Conservation (phyloP, 495 filamentous ascomycete species). For the Barbatosphaeria neglecta region DNA sequence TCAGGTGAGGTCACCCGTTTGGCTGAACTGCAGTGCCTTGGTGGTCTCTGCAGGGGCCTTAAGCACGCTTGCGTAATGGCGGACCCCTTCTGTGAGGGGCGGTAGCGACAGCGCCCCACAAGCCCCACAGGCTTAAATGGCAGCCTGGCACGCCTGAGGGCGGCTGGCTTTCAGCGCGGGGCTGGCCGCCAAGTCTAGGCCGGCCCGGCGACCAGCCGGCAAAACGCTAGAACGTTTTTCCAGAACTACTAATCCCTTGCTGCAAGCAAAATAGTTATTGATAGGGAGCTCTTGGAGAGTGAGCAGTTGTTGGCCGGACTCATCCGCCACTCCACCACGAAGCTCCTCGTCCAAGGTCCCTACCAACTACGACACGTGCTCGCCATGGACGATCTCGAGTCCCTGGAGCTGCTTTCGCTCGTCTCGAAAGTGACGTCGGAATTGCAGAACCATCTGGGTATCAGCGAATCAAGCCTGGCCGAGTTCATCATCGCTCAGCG, state of each 20-base stretch:
- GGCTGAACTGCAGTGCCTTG: not conserved
- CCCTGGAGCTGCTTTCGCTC: slow-evolving; percentile 82
- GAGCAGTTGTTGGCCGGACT: not conserved
- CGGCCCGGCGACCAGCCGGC: too few relatives aligned
- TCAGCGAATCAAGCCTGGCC: slow-evolving; percentile 86
- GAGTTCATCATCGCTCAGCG: slow-evolving; percentile 93
- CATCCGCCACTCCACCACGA: not conserved
- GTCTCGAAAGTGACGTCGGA: slow-evolving; percentile 92
- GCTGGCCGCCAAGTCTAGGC: too few relatives aligned
- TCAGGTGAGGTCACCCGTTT: not conserved
- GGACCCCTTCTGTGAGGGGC: not conserved
- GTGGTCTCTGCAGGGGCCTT: not conserved
- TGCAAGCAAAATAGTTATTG: too few relatives aligned
- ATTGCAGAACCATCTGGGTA: slow-evolving; percentile 84
- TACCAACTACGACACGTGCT: slow-evolving; percentile 1
- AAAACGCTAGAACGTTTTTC: too few relatives aligned
- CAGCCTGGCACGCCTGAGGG: not conserved
- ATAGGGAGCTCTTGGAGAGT: too few relatives aligned
- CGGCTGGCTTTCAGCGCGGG: too few relatives aligned
- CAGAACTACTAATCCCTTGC: too few relatives aligned
- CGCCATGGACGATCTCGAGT: slow-evolving; percentile 79
- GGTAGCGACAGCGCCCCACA: not conserved
- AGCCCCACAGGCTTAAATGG: too few relatives aligned
- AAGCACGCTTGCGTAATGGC: slow-evolving; percentile 1
- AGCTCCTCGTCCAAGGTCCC: not conserved